phyloP scores from a whole-genome alignment of 2,329 filamentous ascomycete species.

The Cordyceps cicadae region DNA sequence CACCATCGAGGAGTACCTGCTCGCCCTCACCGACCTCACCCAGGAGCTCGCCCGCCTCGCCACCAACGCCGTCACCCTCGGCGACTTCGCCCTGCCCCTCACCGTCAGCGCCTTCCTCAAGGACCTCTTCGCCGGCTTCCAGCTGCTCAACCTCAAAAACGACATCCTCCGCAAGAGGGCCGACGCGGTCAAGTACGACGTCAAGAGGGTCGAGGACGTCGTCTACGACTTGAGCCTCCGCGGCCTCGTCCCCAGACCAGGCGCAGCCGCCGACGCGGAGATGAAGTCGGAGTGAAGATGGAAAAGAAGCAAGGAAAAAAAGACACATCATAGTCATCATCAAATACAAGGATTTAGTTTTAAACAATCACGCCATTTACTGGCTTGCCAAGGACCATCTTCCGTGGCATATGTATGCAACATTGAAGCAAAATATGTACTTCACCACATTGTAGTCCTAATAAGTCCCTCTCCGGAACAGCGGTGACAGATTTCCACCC shows the following conservation, averaged over 20 bases:
- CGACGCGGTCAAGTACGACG: slow-evolving; percentile 91
- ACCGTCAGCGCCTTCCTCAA: slow-evolving; percentile 90
- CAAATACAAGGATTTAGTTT: neutral
- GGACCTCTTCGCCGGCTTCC: slow-evolving; percentile 90
- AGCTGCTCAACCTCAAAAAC: slow-evolving; percentile 96
- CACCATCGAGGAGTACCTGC: slow-evolving; percentile 93
- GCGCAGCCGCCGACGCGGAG: slow-evolving; percentile 26
- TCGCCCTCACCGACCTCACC: slow-evolving; percentile 76
- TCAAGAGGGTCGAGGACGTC: slow-evolving; percentile 97
- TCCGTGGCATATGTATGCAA: neutral
- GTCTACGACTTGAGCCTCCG: slow-evolving; percentile 90
- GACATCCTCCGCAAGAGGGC: slow-evolving; percentile 79
- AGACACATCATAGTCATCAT: too few relatives aligned
- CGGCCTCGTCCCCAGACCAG: slow-evolving; percentile 59
- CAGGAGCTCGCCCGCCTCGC: slow-evolving; percentile 87
- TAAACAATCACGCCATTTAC: neutral
- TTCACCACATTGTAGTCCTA: neutral
- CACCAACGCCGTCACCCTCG: slow-evolving; percentile 87
- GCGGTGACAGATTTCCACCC: neutral
- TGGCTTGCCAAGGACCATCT: neutral
- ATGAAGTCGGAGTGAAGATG: slow-evolving; percentile 27
- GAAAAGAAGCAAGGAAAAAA: too few relatives aligned
- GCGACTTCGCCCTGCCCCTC: slow-evolving; percentile 77
- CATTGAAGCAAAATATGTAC: neutral
- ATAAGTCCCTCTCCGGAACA: neutral